These are phyloP conservation scores for Saccharomycopsis babjevae DNA, from an alignment of 805 yeast genomes.

Conservation along the genomic window DNA sequence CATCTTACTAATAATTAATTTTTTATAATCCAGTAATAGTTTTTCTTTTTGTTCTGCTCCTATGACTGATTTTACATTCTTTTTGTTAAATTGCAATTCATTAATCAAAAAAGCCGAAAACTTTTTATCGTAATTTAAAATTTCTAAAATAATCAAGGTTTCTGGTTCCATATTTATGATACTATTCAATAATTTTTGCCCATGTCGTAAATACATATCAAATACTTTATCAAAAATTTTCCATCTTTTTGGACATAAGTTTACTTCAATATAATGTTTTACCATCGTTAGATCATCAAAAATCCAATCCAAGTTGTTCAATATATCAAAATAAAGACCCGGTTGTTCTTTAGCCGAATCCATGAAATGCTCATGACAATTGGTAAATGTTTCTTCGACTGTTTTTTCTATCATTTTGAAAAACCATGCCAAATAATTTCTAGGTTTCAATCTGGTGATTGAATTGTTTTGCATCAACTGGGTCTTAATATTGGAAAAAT, in stretches of 20 bases:
- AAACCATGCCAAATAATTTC: slow-evolving; percentile 57
- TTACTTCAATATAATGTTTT: slow-evolving; percentile 47
- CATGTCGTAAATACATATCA: slow-evolving; percentile 54
- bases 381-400: slow-evolving; percentile 55
- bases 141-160: slow-evolving; percentile 59
- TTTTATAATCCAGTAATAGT: slow-evolving; percentile 69
- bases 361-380: slow-evolving; percentile 47
- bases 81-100: slow-evolving; percentile 40
- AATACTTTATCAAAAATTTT: slow-evolving; percentile 51
- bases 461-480: slow-evolving; percentile 30
- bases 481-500: slow-evolving; percentile 24
- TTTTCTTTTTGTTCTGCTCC: slow-evolving; percentile 64
- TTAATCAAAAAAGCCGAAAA: slow-evolving; percentile 45
- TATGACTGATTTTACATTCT: slow-evolving; percentile 41
- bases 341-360: slow-evolving; percentile 25
- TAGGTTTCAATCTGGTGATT: slow-evolving; percentile 33
- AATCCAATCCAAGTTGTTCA: slow-evolving; percentile 72
- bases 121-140: slow-evolving; percentile 68
- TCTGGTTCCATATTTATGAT: slow-evolving; percentile 68
- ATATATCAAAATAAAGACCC: slow-evolving; percentile 36
- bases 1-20: slow-evolving; percentile 61
- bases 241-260: slow-evolving; percentile 69
- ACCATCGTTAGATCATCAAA: slow-evolving; percentile 60
- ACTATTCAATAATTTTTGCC: slow-evolving; percentile 53
- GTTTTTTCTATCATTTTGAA: slow-evolving; percentile 47